phyloP scores from a whole-genome alignment of 371 early-diverging fungal species.

The Mucor plumbeus region DNA sequence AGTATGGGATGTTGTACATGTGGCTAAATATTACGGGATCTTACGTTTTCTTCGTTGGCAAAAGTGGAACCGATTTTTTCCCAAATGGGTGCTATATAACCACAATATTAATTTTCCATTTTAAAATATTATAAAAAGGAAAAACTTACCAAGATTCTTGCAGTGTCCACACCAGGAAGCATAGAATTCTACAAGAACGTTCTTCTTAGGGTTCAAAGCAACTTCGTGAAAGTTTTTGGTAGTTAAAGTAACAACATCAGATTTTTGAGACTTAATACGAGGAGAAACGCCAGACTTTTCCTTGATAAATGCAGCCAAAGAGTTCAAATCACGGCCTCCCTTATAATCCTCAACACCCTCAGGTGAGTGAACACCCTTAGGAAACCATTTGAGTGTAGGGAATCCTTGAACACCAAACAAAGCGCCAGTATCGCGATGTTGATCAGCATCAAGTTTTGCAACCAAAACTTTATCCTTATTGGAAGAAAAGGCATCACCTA shows the following conservation, averaged over 20 bases:
- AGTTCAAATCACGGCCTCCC: slow-evolving; percentile 83
- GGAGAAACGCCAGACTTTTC: slow-evolving; percentile 76
- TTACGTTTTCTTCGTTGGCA: slow-evolving; percentile 49
- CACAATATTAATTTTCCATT: not conserved
- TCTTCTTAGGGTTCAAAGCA: slow-evolving; percentile 64
- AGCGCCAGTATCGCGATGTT: slow-evolving; percentile 76
- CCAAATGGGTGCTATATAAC: slow-evolving; percentile 61
- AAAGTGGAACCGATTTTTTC: slow-evolving; percentile 65
- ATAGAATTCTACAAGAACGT: slow-evolving; percentile 84
- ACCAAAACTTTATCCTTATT: slow-evolving; percentile 78
- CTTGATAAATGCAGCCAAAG: slow-evolving; percentile 73
- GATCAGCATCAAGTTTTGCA: slow-evolving; percentile 92
- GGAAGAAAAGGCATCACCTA: slow-evolving; percentile 77
- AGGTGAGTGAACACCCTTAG: slow-evolving; percentile 67
- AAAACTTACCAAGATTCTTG: slow-evolving; percentile 65
- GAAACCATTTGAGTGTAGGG: slow-evolving; percentile 95
- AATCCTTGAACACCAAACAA: slow-evolving; percentile 81
- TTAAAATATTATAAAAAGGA: not conserved
- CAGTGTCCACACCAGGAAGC: slow-evolving; percentile 91
- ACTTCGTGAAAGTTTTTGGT: slow-evolving; percentile 70
- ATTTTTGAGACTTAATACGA: slow-evolving; percentile 64
- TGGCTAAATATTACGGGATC: slow-evolving; percentile 9
- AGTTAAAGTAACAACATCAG: slow-evolving; percentile 68
- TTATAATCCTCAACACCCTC: slow-evolving; percentile 78
- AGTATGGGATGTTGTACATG: not conserved